Evolutionary conservation across 805 yeast genomes (phyloP), one percentile per base, ranked within the genome.

Genomic region (Phaffomyces opuntiae): DNA sequence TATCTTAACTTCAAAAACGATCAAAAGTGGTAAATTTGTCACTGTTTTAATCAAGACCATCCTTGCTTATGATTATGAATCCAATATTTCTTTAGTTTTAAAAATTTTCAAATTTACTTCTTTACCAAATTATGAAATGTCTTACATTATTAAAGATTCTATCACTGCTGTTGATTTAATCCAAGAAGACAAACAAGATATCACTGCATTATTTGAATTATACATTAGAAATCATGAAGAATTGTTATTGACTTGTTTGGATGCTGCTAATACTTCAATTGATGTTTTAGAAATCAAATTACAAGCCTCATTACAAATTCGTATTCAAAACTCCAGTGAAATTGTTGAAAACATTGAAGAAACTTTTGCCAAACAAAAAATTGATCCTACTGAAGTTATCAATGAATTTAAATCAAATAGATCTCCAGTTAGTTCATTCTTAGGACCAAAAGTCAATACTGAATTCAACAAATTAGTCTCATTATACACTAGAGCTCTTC

Each of bases 261-360:
- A 58, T 2, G 60, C 70, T 3, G 44, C 63, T 21, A 59, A 64
- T 17, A 44, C 73, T 19, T 55, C 65, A 17, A 48, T 77, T 4
- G 78, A 74, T 27, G 53, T 69, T 5, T 65, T 82, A 27, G 90
- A 83, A 66, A 75, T 88, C 71, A 72, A 74, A 44, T 66, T 87
- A 39, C 85, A 87, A 64, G 73, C 83, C 1, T 80, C 90, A 0
- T 64, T 88, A 43, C 48, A 53, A 24, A 51, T 47, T 40, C 34
- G 57, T 17, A 51, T 59, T 9, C 57, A 57, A 16, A 54, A 59
- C 14, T 67, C 63, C 24, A 56, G 65, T 11, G 67, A 68, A 21
- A 37, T 39, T 24, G 42, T 41, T 12, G 46, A 48, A 17, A 49
- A 45, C 9, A 24, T 49, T 26, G 54, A 55, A 19, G 57, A 53